phyloP scores from a whole-genome alignment of 805 yeast species.

The Torulaspora delbrueckii region DNA sequence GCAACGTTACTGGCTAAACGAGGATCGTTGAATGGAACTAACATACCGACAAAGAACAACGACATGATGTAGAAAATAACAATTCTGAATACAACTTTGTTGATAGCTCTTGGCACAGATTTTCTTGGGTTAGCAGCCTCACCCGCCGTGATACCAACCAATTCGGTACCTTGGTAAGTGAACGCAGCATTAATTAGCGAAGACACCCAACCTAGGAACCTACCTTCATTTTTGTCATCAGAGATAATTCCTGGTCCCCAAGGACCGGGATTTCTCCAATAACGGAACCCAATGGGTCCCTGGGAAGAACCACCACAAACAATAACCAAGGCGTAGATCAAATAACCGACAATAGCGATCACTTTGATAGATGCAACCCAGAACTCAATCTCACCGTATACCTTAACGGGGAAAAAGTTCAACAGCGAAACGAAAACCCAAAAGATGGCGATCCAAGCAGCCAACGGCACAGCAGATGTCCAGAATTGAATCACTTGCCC shows the following conservation, averaged over 20 bases:
- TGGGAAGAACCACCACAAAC: conserved; percentile 53
- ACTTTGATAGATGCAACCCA: conserved; percentile 53
- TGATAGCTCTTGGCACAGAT: conserved; percentile 63
- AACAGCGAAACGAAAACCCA: conserved; percentile 42
- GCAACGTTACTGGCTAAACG: conserved; percentile 35
- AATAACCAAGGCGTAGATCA: conserved; percentile 49
- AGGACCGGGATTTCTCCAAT: conserved; percentile 65
- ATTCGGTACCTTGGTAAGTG: conserved; percentile 57
- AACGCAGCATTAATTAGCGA: conserved; percentile 53
- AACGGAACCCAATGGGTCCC: conserved; percentile 59
- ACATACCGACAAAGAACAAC: conserved; percentile 57
- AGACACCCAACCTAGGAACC: conserved; percentile 51
- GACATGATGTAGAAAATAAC: conserved; percentile 55
- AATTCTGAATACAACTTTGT: conserved; percentile 60
- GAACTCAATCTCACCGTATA: conserved; percentile 54
- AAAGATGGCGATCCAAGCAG: conserved; percentile 57
- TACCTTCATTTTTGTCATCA: conserved; percentile 38
- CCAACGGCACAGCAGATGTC: conserved; percentile 52
- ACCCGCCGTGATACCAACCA: conserved; percentile 56
- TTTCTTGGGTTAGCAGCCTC: conserved; percentile 62
- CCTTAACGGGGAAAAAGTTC: conserved; percentile 51
- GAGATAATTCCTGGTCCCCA: conserved; percentile 56
- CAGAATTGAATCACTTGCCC: conserved; percentile 52
- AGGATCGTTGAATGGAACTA: conserved; percentile 60
- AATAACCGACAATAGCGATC: conserved; percentile 50